phyloP scores from a whole-genome alignment of 495 filamentous ascomycete genomes.

The Aspergillus nanangensis region DNA sequence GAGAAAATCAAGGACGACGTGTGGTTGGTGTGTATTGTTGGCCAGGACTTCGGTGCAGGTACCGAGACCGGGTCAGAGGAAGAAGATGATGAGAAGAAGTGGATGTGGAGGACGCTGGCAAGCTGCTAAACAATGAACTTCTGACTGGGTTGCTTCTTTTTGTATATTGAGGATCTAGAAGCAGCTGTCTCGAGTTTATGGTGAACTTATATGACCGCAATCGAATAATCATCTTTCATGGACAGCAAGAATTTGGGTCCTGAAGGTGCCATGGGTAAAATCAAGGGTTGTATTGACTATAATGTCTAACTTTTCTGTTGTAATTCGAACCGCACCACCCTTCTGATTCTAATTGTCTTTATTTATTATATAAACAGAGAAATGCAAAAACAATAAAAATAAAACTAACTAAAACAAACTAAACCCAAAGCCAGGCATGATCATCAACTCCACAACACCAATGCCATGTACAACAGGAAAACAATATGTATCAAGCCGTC shows the following conservation, averaged over 20 bases:
- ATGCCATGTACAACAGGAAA: not conserved
- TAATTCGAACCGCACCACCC: not conserved
- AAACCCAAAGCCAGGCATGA: too few relatives aligned
- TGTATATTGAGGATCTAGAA: too few relatives aligned
- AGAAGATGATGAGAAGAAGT: constrained; percentile 39
- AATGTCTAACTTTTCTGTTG: not conserved
- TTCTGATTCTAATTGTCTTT: not conserved
- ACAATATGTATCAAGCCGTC: too few relatives aligned
- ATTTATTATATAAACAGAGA: too few relatives aligned
- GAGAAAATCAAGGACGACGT: constrained; percentile 58
- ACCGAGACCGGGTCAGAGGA: constrained; percentile 36
- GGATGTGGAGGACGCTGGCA: constrained; percentile 39
- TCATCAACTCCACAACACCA: not conserved
- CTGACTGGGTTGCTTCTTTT: not conserved
- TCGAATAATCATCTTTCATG: too few relatives aligned
- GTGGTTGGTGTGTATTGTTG: constrained; percentile 90
- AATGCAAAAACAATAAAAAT: not conserved
- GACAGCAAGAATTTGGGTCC: too few relatives aligned
- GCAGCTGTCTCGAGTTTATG: too few relatives aligned
- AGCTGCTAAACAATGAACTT: constrained; percentile 19
- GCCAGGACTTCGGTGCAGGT: constrained; percentile 66
- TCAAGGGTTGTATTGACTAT: too few relatives aligned
- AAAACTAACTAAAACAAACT: too few relatives aligned
- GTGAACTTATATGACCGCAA: too few relatives aligned
- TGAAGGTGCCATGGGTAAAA: too few relatives aligned